A percentile compares a stretch with the other conserved stretches of the same genome.
Evolutionary conservation across 164 flowering plant genomes (phyloP).

Genomic region (Vitis cinerea): DNA sequence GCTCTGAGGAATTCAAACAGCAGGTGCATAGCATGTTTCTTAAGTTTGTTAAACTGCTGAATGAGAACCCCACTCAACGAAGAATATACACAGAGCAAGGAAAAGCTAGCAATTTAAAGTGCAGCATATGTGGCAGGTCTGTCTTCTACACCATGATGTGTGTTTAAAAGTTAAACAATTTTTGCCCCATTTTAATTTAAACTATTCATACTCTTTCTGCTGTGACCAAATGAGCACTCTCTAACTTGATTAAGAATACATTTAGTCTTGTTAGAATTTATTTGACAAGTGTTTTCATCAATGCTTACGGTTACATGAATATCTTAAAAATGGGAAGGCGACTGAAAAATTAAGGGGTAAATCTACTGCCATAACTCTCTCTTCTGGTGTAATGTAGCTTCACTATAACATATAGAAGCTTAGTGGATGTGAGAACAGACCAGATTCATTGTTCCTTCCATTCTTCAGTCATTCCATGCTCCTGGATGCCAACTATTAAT

Average conservation of each 20-base stretch:
- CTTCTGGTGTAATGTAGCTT: not conserved
- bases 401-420: not conserved
- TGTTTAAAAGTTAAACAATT: slow-evolving; percentile 30
- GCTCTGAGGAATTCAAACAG: slow-evolving; percentile 61
- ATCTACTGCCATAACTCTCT: not conserved
- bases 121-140: slow-evolving; percentile 78
- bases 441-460: not conserved
- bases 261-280: no score
- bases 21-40: slow-evolving; percentile 54
- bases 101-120: slow-evolving; percentile 42
- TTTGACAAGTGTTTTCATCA: no score
- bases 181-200: slow-evolving; percentile 20
- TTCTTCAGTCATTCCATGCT: not conserved
- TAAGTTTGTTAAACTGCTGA: slow-evolving; percentile 51
- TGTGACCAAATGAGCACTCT: slow-evolving; percentile 17
- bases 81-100: slow-evolving; percentile 49
- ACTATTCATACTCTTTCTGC: slow-evolving; percentile 16
- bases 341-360: not conserved
- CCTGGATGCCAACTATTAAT: not conserved
- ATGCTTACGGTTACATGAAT: no score
- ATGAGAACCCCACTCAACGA: slow-evolving; percentile 52
- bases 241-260: not conserved
- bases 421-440: not conserved
- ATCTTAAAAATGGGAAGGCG: not conserved
- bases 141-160: slow-evolving; percentile 35